Percentiles rank a stretch among this genome's conserved stretches.
Conservation (phyloP, 2,329 filamentous ascomycete genomes). For the Ophiostoma perfectum region DNA sequence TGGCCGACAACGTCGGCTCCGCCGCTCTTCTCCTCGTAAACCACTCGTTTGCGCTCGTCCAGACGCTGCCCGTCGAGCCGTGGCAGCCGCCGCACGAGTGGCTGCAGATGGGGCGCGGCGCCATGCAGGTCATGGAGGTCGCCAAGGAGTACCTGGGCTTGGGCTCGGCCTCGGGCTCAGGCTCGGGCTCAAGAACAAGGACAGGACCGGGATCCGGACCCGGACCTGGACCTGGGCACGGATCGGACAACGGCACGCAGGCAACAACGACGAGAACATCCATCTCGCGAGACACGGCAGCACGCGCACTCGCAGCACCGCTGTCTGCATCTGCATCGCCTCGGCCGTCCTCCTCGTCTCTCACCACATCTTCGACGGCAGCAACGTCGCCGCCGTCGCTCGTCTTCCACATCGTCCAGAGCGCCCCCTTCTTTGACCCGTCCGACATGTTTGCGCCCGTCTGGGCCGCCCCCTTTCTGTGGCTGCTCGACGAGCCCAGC, state of each 20-base stretch:
- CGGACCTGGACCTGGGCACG: neutral
- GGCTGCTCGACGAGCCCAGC: slow-evolving; percentile 32
- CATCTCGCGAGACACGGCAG: neutral
- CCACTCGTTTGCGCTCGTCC: slow-evolving; percentile 37
- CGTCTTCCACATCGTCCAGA: neutral
- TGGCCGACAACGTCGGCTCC: slow-evolving; percentile 35
- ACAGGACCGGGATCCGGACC: neutral
- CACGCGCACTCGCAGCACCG: no score
- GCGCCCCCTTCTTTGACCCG: slow-evolving; percentile 32
- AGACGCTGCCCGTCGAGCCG: slow-evolving; percentile 34
- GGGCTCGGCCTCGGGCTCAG: no score
- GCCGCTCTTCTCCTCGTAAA: slow-evolving; percentile 35
- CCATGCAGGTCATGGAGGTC: slow-evolving; percentile 33
- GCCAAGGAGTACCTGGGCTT: slow-evolving; percentile 18
- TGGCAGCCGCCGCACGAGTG: slow-evolving; percentile 39
- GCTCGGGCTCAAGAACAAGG: no score
- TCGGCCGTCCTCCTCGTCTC: neutral
- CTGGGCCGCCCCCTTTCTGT: slow-evolving; percentile 32
- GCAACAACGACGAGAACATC: neutral
- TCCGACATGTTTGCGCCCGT: slow-evolving; percentile 32
- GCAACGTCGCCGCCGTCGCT: neutral
- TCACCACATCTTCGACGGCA: neutral
- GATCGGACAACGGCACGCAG: neutral
- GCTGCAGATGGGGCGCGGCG: slow-evolving; percentile 32
- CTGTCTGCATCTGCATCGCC: no score